Conservation (phyloP, 768 basidiomycete genomes). For the Boletus rubescentipes region DNA sequence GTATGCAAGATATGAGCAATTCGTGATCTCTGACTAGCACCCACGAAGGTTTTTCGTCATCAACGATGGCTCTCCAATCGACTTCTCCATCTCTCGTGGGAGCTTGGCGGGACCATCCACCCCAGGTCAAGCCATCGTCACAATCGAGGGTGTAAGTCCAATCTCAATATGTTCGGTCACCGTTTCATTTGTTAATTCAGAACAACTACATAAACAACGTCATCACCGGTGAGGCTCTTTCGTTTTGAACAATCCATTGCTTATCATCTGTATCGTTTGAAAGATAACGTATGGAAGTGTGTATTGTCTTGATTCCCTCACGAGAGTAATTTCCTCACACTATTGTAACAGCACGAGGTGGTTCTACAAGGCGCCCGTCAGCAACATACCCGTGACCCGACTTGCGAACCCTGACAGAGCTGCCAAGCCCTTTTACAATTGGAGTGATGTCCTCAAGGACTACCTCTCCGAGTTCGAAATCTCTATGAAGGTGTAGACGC, state of each 20-base stretch:
- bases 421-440: not conserved
- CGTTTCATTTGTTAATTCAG: not conserved
- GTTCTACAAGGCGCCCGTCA: not conserved
- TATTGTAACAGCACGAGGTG: not conserved
- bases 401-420: not conserved
- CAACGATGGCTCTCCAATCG: constrained; percentile 5
- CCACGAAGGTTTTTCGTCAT: constrained; percentile 1
- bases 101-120: not conserved
- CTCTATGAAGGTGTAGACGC: not conserved
- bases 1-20: not conserved
- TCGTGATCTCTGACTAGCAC: not conserved
- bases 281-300: not conserved
- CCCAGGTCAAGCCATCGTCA: not conserved
- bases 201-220: not conserved
- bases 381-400: not conserved
- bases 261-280: too few relatives aligned
- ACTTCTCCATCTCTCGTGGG: constrained; percentile 5
- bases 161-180: too few relatives aligned
- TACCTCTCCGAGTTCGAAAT: not conserved
- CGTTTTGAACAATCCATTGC: not conserved
- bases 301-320: not conserved
- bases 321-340: not conserved
- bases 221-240: not conserved
- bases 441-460: not conserved
- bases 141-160: not conserved